Conservation (phyloP, 2,329 filamentous ascomycete species). For the Metarhizium humberi region DNA sequence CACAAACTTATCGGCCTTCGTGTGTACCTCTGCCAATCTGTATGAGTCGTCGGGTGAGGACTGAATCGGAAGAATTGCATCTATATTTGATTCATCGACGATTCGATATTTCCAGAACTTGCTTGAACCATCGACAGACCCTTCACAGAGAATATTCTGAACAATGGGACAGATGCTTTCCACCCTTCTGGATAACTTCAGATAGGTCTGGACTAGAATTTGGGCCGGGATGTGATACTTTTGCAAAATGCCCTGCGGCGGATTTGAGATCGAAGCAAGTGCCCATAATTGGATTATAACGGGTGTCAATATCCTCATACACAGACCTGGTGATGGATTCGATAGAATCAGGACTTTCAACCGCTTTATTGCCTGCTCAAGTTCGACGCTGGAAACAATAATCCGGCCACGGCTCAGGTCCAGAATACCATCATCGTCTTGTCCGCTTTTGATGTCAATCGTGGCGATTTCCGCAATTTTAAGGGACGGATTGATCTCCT, state of each 20-base stretch:
- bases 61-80: conserved; percentile 31
- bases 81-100: conserved; percentile 36
- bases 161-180: conserved; percentile 41
- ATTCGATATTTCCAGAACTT: conserved; percentile 44
- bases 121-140: conserved; percentile 25
- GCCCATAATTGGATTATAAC: conserved; percentile 55
- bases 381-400: conserved; percentile 35
- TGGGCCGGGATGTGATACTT: conserved; percentile 35
- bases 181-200: conserved; percentile 45
- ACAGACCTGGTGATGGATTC: conserved; percentile 57
- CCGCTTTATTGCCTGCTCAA: conserved; percentile 43
- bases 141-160: conserved; percentile 46
- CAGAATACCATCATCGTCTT: conserved; percentile 29
- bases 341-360: conserved; percentile 48
- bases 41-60: conserved; percentile 15
- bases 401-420: conserved; percentile 33
- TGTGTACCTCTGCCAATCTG: conserved; percentile 35
- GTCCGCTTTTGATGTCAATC: conserved; percentile 9
- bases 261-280: conserved; percentile 41
- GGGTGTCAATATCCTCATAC: conserved; percentile 50
- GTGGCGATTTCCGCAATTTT: neutral
- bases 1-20: conserved; percentile 38
- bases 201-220: conserved; percentile 44
- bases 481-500: conserved; percentile 37
- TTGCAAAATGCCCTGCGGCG: conserved; percentile 23